Percentiles rank a stretch among this genome's conserved stretches.
phyloP scores from a whole-genome alignment of 2,329 filamentous ascomycete genomes.

The Fusarium sp. region DNA sequence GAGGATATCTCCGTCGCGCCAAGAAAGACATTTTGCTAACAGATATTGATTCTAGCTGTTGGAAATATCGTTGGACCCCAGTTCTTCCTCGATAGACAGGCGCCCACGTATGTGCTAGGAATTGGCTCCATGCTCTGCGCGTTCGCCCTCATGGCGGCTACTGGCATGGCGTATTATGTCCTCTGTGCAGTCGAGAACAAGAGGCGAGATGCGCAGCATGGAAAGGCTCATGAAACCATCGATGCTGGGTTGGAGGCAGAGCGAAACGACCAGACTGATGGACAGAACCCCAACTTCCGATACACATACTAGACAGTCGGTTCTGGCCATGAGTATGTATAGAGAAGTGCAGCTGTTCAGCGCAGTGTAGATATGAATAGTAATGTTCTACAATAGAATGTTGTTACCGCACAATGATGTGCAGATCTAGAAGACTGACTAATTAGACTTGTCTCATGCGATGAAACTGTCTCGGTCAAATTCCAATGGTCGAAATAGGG shows the following conservation, averaged over 20 bases:
- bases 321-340: background rate
- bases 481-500: background rate
- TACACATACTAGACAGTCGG: constrained; percentile 12
- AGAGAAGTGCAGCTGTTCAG: background rate
- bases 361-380: background rate
- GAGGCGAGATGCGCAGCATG: constrained; percentile 11
- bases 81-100: constrained; percentile 38
- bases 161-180: background rate
- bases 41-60: constrained; percentile 18
- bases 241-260: constrained; percentile 7
- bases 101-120: constrained; percentile 34
- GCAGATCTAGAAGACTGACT: background rate
- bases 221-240: constrained; percentile 1
- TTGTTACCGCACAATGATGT: background rate
- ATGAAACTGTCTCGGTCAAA: background rate
- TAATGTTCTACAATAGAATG: background rate
- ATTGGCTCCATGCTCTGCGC: constrained; percentile 41
- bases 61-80: constrained; percentile 45
- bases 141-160: constrained; percentile 37
- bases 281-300: constrained; percentile 20
- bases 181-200: background rate
- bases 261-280: constrained; percentile 12
- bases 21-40: background rate
- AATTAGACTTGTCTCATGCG: background rate
- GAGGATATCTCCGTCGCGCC: background rate